Percentiles rank a stretch among this genome's conserved stretches.
These are phyloP conservation scores for Myriangium duriaei DNA, from an alignment of 2,329 filamentous ascomycete species.

Conservation along the genomic window DNA sequence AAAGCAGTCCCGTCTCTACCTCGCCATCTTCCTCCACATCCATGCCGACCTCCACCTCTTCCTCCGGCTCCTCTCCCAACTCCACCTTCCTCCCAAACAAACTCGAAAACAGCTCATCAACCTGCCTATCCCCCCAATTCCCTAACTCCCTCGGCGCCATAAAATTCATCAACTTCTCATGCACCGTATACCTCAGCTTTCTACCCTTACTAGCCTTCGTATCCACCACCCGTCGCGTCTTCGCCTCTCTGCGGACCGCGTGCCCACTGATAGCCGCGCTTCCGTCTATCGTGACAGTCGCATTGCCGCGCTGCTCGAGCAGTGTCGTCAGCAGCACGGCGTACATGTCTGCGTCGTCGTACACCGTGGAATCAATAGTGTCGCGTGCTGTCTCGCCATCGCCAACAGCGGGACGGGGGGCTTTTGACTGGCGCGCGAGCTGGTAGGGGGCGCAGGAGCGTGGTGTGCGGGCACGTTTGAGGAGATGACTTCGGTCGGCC, in stretches of 20 bases:
- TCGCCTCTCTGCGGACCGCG: slow-evolving; percentile 55
- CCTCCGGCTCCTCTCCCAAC: slow-evolving; percentile 31
- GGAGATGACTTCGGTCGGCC: slow-evolving; percentile 49
- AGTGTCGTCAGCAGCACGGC: slow-evolving; percentile 85
- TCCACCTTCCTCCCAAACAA: slow-evolving; percentile 35
- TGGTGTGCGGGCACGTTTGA: slow-evolving; percentile 56
- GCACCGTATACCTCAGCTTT: slow-evolving; percentile 86
- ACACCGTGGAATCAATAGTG: slow-evolving; percentile 52
- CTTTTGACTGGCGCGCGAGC: slow-evolving; percentile 13
- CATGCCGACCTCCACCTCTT: slow-evolving; percentile 17
- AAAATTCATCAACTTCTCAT: slow-evolving; percentile 96
- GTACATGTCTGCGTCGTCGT: slow-evolving; percentile 93
- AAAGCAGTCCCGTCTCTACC: slow-evolving; percentile 6
- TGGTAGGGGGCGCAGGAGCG: slow-evolving; percentile 67
- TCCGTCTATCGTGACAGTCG: slow-evolving; percentile 36
- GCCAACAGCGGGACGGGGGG: slow-evolving; percentile 28
- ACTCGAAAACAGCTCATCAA: slow-evolving; percentile 48
- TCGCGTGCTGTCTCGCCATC: slow-evolving; percentile 19
- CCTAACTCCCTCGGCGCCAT: slow-evolving; percentile 84
- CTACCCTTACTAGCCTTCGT: slow-evolving; percentile 90
- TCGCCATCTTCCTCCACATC: slow-evolving; percentile 23
- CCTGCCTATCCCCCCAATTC: slow-evolving; percentile 66
- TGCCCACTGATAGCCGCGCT: slow-evolving; percentile 26
- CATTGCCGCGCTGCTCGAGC: slow-evolving; percentile 69
- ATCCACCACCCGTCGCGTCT: slow-evolving; percentile 77